Percentiles rank a stretch among this genome's conserved stretches.
phyloP scores from a whole-genome alignment of 768 basidiomycete genomes.

The Gloeostereum incarnatum region DNA sequence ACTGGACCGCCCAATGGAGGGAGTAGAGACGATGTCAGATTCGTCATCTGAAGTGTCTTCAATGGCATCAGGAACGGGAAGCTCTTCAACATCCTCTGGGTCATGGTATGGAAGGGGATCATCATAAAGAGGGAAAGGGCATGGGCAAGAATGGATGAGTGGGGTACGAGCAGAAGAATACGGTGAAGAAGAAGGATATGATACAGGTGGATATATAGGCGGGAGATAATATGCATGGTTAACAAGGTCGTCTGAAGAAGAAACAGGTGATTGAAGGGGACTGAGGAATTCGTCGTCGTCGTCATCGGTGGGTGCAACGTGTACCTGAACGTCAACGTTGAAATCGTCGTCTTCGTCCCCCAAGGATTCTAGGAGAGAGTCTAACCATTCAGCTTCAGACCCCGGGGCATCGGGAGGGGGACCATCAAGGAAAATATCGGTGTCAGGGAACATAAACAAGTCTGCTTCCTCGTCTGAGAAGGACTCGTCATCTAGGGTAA shows the following conservation, averaged over 20 bases:
- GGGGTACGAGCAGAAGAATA: constrained; percentile 44
- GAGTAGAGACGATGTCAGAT: constrained; percentile 61
- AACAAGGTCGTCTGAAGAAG: constrained; percentile 69
- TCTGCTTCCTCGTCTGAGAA: constrained; percentile 54
- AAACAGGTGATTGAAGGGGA: constrained; percentile 60
- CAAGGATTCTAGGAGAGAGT: constrained; percentile 72
- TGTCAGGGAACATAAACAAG: constrained; percentile 78
- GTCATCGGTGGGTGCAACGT: too few species aligned
- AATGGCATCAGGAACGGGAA: constrained; percentile 70
- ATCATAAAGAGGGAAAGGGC: too few species aligned
- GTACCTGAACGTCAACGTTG: too few species aligned
- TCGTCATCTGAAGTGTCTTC: constrained; percentile 84
- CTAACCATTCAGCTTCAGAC: constrained; percentile 76
- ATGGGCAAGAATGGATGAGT: constrained; percentile 36
- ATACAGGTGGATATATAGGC: constrained; percentile 48
- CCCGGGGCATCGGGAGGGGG: constrained; percentile 25
- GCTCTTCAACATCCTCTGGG: constrained; percentile 56
- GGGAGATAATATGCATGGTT: constrained; percentile 49
- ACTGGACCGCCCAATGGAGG: constrained; percentile 48
- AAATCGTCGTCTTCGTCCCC: too few species aligned
- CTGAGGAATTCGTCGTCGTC: too few species aligned
- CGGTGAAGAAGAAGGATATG: too few species aligned
- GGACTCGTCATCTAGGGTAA: constrained; percentile 31
- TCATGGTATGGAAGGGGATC: constrained; percentile 58
- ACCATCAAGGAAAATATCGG: constrained; percentile 40